A percentile compares a stretch with the other conserved stretches of the same genome.
Evolutionary conservation across 2,329 filamentous ascomycete species (phyloP).

Genomic region (Coleophoma cylindrospora): DNA sequence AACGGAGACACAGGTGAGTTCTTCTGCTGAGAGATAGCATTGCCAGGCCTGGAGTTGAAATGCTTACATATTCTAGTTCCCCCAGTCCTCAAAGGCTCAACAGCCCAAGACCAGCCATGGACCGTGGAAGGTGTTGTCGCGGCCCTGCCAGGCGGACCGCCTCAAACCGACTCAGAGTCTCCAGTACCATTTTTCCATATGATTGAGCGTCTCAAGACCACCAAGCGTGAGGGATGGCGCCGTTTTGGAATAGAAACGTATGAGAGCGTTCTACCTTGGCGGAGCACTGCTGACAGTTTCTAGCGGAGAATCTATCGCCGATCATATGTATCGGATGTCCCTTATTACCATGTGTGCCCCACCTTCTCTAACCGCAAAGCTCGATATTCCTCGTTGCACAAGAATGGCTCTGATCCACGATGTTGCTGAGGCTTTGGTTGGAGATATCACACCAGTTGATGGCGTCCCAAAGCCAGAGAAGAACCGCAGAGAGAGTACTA

Average conservation of each 20-base stretch:
- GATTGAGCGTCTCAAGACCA: slow-evolving; percentile 90
- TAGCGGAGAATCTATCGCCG: slow-evolving; percentile 84
- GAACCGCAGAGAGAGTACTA: slow-evolving; percentile 75
- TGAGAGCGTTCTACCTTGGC: slow-evolving; percentile 1
- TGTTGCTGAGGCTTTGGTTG: slow-evolving; percentile 93
- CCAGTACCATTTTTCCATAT: slow-evolving; percentile 93
- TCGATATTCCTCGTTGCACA: slow-evolving; percentile 80
- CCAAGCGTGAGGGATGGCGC: slow-evolving; percentile 92
- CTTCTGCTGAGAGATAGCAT: not conserved
- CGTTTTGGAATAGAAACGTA: slow-evolving; percentile 71
- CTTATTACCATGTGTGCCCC: slow-evolving; percentile 92
- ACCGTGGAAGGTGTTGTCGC: slow-evolving; percentile 58
- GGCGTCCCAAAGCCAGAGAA: slow-evolving; percentile 83
- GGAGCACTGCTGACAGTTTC: not conserved
- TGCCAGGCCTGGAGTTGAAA: not conserved
- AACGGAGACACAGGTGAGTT: not conserved
- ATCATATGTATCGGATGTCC: slow-evolving; percentile 99
- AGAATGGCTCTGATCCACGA: slow-evolving; percentile 96
- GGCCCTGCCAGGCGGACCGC: slow-evolving; percentile 54
- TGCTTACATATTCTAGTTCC: not conserved
- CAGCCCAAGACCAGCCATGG: slow-evolving; percentile 37
- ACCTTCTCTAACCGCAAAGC: slow-evolving; percentile 59
- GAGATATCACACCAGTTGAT: slow-evolving; percentile 94
- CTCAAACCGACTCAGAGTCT: slow-evolving; percentile 57
- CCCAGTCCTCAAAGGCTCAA: not conserved